Conservation (phyloP, 768 basidiomycete species). For the Boletus coccyginus region DNA sequence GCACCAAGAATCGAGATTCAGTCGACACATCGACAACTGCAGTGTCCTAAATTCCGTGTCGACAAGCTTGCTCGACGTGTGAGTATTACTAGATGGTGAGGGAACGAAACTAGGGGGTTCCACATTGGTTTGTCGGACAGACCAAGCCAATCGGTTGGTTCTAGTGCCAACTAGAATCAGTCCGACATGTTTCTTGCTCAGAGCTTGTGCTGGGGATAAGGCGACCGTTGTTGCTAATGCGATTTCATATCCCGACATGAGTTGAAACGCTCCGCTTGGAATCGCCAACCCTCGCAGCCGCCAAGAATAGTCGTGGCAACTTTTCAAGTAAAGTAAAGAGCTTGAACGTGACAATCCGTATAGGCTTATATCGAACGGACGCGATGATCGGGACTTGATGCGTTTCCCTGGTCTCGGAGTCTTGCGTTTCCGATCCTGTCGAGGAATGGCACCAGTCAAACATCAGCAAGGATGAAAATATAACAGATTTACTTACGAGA, state of each 20-base stretch:
- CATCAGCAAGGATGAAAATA: not conserved
- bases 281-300: not conserved
- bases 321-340: not conserved
- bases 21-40: not conserved
- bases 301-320: not conserved
- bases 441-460: not conserved
- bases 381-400: not conserved
- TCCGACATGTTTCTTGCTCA: not conserved
- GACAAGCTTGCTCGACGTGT: not conserved
- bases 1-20: not conserved
- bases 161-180: not conserved
- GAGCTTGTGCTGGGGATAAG: not conserved
- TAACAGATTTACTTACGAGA: not conserved
- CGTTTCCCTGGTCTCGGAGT: not conserved
- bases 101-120: not conserved
- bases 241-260: conserved; percentile 17
- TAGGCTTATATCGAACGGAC: not conserved
- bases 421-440: not conserved
- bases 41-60: too few relatives aligned
- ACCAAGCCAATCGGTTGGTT: not conserved
- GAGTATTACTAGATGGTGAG: not conserved
- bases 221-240: not conserved
- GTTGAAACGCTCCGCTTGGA: conserved; percentile 11
- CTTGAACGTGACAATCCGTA: not conserved
- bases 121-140: not conserved